These are phyloP conservation scores for Cryptococcus sp. DNA, from an alignment of 1,284 basidiomycete genomes.

Conservation along the genomic window DNA sequence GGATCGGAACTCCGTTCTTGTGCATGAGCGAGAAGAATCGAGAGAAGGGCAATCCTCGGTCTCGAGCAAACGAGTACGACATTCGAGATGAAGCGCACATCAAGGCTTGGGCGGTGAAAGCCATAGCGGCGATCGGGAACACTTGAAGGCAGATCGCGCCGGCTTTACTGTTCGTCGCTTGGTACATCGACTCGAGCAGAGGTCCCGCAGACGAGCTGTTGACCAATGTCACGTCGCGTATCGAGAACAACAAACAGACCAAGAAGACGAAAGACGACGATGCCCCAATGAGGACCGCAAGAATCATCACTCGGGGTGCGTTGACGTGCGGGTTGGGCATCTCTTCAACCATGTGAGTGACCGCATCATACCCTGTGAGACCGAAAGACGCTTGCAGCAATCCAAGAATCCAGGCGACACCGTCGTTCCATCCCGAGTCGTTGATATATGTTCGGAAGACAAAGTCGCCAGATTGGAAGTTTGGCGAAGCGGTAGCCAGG, in stretches of 20 bases:
- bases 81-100: slow-evolving; percentile 61
- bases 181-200: slow-evolving; percentile 60
- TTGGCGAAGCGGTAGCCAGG: slow-evolving; percentile 32
- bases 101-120: slow-evolving; percentile 45
- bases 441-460: slow-evolving; percentile 47
- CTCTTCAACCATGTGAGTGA: slow-evolving; percentile 24
- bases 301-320: slow-evolving; percentile 25
- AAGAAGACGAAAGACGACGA: slow-evolving; percentile 56
- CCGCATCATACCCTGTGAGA: slow-evolving; percentile 38
- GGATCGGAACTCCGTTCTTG: slow-evolving; percentile 51
- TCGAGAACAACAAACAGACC: slow-evolving; percentile 60
- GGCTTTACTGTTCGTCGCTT: slow-evolving; percentile 55
- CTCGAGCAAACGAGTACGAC: slow-evolving; percentile 63
- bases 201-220: slow-evolving; percentile 57
- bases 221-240: slow-evolving; percentile 56
- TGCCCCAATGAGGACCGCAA: slow-evolving; percentile 59
- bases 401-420: slow-evolving; percentile 47
- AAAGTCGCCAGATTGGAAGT: slow-evolving; percentile 40
- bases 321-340: slow-evolving; percentile 6
- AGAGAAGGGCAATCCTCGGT: slow-evolving; percentile 58
- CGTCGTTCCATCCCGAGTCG: slow-evolving; percentile 48
- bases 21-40: slow-evolving; percentile 52
- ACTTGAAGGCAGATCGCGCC: slow-evolving; percentile 46
- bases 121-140: slow-evolving; percentile 46
- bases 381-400: slow-evolving; percentile 46